Percentiles rank a stretch among this genome's conserved stretches.
Evolutionary conservation across 345 rosid genomes (phyloP).

Genomic region (Acer yangbiense): DNA sequence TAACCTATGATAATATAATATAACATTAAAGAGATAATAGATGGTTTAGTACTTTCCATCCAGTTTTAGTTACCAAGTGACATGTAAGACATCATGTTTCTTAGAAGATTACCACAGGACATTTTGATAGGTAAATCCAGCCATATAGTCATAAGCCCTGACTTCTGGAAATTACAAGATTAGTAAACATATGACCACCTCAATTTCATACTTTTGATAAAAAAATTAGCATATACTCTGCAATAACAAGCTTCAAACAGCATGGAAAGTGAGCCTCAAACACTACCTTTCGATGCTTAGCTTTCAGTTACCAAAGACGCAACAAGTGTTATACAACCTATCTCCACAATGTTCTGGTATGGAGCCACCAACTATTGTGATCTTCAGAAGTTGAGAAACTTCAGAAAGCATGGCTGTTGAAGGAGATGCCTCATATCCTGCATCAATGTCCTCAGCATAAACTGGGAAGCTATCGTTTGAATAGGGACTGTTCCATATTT

Average conservation of each 20-base stretch:
- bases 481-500: conserved; percentile 91
- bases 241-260: neutral
- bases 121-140: neutral
- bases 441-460: conserved; percentile 88
- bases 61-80: neutral
- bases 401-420: conserved; percentile 86
- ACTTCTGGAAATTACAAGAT: neutral
- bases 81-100: neutral
- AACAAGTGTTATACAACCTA: conserved; percentile 79
- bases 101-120: neutral
- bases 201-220: neutral
- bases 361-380: conserved; percentile 92
- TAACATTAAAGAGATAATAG: neutral
- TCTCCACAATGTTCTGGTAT: conserved; percentile 73
- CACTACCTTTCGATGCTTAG: conserved; percentile 90
- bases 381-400: conserved; percentile 55
- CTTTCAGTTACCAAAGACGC: conserved; percentile 75
- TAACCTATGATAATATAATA: neutral
- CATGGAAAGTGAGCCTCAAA: conserved; percentile 3
- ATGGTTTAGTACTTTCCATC: neutral
- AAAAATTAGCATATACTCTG: neutral
- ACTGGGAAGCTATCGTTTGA: conserved; percentile 89
- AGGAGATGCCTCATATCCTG: conserved; percentile 67
- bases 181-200: neutral
- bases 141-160: neutral